A percentile compares a stretch with the other conserved stretches of the same genome.
Conservation (phyloP, 23 red algal species). For the Pyropia haitanensis region DNA sequence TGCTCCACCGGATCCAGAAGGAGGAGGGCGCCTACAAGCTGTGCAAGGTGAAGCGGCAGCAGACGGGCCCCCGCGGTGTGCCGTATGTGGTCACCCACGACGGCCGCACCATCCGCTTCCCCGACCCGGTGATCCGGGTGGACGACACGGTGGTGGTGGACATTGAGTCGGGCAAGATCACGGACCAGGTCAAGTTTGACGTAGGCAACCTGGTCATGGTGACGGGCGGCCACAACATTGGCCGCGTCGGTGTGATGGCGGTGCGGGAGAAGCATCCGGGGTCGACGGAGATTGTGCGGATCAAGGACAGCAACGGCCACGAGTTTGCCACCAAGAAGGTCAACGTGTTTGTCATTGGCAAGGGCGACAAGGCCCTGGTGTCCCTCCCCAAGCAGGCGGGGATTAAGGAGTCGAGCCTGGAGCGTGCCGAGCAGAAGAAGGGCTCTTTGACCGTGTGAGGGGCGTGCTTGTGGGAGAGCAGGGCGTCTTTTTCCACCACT, state of each 20-base stretch:
- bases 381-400: slow-evolving; percentile 83
- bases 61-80: slow-evolving; percentile 68
- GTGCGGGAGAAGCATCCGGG: slow-evolving; percentile 92
- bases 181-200: slow-evolving; percentile 91
- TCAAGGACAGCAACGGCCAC: slow-evolving; percentile 71
- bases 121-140: slow-evolving; percentile 78
- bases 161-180: slow-evolving; percentile 91
- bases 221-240: slow-evolving; percentile 98
- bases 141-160: slow-evolving; percentile 86
- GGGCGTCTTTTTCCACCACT: too few species aligned
- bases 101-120: slow-evolving; percentile 88
- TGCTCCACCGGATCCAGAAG: slow-evolving; percentile 88
- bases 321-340: slow-evolving; percentile 87
- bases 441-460: too few species aligned
- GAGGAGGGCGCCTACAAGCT: slow-evolving; percentile 97
- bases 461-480: too few species aligned
- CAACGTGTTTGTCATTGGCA: slow-evolving; percentile 97
- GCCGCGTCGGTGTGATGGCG: slow-evolving; percentile 83
- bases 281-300: slow-evolving; percentile 82
- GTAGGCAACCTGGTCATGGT: slow-evolving; percentile 96
- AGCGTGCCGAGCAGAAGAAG: background rate
- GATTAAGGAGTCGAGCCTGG: slow-evolving; percentile 50
- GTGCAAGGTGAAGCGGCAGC: slow-evolving; percentile 89
- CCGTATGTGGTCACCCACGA: slow-evolving; percentile 96
- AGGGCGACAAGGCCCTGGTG: slow-evolving; percentile 69